Evolutionary conservation across 139 green algal species (phyloP), one percentile per base, ranked within the genome.

Genomic region (Chlorella sorokiniana): DNA sequence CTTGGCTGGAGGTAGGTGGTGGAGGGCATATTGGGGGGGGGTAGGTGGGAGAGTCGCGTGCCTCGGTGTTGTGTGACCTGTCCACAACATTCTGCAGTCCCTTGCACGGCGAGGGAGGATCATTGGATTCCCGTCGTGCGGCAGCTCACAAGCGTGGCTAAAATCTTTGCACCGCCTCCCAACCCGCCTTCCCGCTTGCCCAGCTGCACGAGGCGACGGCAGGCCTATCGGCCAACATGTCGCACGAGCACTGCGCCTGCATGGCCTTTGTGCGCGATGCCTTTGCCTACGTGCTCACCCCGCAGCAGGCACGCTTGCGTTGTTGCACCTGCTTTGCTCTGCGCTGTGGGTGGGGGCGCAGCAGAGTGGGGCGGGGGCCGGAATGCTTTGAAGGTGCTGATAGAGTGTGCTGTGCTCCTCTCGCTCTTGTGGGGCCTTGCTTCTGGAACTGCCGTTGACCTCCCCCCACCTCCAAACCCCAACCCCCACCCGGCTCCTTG

Each of bases 191-290:
- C n/a, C n/a, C n/a, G n/a, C n/a, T n/a, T 27, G n/a, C 61, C 4
- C 75, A 72, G 59, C 59, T 81, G 59, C 59, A 81, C 40, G 61
- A 71, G 59, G 75, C 75, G 27, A 81, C 75, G n/a, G 41, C 75
- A 7, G 75, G 72, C 25, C 61, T 81, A 4, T 63, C 59, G 3
- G 75, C 75, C 59, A 81, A 81, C 75, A 71, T 81, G 75, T 33
- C 48, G 22, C 75, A 62, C n/a, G 75, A 81, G 75, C 75, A 81
- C 75, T 73, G 59, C 59, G 75, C 48, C 41, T 81, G 75, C 75
- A 81, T 81, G 75, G 45, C 40, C 6, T 81, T 64, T 23, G 41
- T 81, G 59, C 61, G 59, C 5, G 59, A 72, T 31, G 63, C 41
- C 56, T 81, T 81, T 61, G 75, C 59, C 40, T 71, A 25, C n/a